Evolutionary conservation across 2,329 filamentous ascomycete genomes (phyloP).

Genomic region (Xylaria multiplex): DNA sequence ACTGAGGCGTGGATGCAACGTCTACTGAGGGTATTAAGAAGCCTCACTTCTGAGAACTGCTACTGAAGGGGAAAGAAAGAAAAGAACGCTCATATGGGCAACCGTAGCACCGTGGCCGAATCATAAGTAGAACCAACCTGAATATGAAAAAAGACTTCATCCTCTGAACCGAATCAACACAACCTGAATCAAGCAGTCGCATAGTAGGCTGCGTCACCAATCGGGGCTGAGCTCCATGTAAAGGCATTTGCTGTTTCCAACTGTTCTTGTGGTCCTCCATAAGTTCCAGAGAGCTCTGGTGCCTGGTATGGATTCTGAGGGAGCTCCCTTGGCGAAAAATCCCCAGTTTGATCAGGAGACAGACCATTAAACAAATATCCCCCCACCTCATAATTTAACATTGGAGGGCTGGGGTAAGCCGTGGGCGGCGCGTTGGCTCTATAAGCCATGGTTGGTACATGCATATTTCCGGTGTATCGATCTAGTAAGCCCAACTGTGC

Average conservation of each 20-base stretch:
- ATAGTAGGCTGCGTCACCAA: background rate
- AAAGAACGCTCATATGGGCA: background rate
- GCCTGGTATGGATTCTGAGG: background rate
- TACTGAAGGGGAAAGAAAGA: background rate
- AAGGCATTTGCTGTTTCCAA: background rate
- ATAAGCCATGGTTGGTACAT: background rate
- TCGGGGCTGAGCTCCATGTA: background rate
- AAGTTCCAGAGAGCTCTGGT: background rate
- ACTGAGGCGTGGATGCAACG: background rate
- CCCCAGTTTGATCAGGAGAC: too few species aligned
- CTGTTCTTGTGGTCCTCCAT: background rate
- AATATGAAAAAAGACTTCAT: slow-evolving; percentile 5
- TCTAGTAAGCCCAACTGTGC: background rate
- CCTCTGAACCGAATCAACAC: background rate
- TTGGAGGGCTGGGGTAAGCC: background rate
- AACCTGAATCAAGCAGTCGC: background rate
- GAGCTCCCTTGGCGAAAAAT: background rate
- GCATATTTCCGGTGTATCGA: background rate
- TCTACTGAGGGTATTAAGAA: background rate
- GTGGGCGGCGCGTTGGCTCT: background rate
- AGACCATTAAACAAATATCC: too few species aligned
- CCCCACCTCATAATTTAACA: too few species aligned
- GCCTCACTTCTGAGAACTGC: background rate
- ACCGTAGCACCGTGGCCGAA: slow-evolving; percentile 2
- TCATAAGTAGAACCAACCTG: slow-evolving; percentile 6